A percentile compares a stretch with the other conserved stretches of the same genome.
Conservation (phyloP, 352 stramenopile genomes). For the Peronospora belbahrii region DNA sequence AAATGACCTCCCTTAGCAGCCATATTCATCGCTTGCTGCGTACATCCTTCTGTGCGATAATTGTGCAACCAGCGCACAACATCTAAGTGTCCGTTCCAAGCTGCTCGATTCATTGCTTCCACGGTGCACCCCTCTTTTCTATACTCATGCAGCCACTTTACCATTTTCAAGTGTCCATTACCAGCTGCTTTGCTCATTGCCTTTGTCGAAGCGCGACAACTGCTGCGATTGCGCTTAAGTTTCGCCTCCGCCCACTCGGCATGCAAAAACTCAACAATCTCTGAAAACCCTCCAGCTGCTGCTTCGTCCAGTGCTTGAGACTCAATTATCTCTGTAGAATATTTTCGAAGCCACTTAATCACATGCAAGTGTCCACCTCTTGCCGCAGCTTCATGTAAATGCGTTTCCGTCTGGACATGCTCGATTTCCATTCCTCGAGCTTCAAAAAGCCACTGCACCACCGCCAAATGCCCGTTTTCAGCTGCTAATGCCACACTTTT, state of each 20-base stretch:
- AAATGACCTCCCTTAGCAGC: slow-evolving; percentile 23
- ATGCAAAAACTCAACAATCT: slow-evolving; percentile 26
- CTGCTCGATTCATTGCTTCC: slow-evolving; percentile 26
- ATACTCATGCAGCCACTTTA: slow-evolving; percentile 27
- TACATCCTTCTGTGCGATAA: slow-evolving; percentile 22
- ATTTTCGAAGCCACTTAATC: slow-evolving; percentile 19
- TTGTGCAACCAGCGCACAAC: slow-evolving; percentile 23
- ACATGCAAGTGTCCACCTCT: slow-evolving; percentile 21
- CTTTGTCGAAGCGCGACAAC: slow-evolving; percentile 8
- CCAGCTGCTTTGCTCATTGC: slow-evolving; percentile 23
- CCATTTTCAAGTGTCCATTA: slow-evolving; percentile 22
- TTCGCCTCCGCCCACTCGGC: slow-evolving; percentile 5
- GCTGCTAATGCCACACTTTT: slow-evolving; percentile 8
- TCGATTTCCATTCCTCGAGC: background rate
- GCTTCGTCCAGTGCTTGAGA: slow-evolving; percentile 18
- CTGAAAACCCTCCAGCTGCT: slow-evolving; percentile 12
- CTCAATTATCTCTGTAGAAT: slow-evolving; percentile 13
- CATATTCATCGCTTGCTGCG: slow-evolving; percentile 28
- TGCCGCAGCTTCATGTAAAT: slow-evolving; percentile 20
- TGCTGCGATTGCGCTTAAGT: slow-evolving; percentile 12
- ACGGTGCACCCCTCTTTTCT: slow-evolving; percentile 19
- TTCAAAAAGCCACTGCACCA: slow-evolving; percentile 23
- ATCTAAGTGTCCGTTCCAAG: slow-evolving; percentile 23
- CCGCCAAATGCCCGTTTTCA: slow-evolving; percentile 20
- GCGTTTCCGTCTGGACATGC: background rate